phyloP scores from a whole-genome alignment of 768 basidiomycete genomes.

The Calocera viscosa region DNA sequence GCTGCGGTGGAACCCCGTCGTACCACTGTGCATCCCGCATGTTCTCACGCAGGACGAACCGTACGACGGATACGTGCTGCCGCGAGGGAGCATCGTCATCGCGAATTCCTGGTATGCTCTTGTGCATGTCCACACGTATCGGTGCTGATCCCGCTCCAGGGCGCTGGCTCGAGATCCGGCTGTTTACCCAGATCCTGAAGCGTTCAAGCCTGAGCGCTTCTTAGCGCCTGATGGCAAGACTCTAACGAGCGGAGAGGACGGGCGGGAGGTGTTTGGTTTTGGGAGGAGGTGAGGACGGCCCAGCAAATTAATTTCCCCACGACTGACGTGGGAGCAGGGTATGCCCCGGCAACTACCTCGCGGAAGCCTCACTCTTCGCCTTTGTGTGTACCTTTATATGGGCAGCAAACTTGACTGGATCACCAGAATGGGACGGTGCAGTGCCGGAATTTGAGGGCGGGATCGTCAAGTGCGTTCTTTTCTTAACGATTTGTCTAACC shows the following conservation, averaged over 20 bases:
- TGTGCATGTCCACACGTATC: conserved; percentile 13
- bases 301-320: background rate
- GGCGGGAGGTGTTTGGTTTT: background rate
- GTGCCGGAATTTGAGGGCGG: background rate
- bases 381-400: background rate
- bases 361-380: background rate
- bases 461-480: background rate
- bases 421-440: background rate
- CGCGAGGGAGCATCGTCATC: conserved; percentile 44
- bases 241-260: background rate
- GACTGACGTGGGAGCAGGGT: background rate
- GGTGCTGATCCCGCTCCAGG: conserved; percentile 36
- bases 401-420: background rate
- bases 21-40: conserved; percentile 31
- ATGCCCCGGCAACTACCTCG: background rate
- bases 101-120: conserved; percentile 43
- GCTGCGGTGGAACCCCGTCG: conserved; percentile 21
- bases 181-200: conserved; percentile 48
- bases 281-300: background rate
- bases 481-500: too few relatives aligned
- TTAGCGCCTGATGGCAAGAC: conserved; percentile 20
- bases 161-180: conserved; percentile 46
- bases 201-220: conserved; percentile 46
- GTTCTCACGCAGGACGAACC: conserved; percentile 36
- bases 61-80: conserved; percentile 43